phyloP scores from a whole-genome alignment of 2,329 filamentous ascomycete genomes.

The Aspergillus floridensis region DNA sequence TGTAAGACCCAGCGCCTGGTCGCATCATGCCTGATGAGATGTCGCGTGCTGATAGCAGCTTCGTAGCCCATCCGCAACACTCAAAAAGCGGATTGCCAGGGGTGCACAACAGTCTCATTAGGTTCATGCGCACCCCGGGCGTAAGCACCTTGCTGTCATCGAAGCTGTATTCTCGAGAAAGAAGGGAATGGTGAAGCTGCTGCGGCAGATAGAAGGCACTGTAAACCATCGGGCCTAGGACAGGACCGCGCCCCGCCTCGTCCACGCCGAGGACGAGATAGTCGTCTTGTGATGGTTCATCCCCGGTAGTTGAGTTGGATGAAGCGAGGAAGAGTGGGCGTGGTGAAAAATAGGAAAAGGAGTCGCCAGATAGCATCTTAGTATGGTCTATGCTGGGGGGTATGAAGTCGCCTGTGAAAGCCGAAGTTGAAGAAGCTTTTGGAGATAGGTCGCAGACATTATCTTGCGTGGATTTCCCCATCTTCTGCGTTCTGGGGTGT shows the following conservation, averaged over 20 bases:
- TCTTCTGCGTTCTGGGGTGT: conserved; percentile 17
- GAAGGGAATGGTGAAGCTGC: conserved; percentile 65
- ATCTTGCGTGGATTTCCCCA: conserved; percentile 34
- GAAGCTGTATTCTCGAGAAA: conserved; percentile 78
- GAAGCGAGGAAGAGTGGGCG: conserved; percentile 60
- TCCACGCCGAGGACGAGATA: conserved; percentile 73
- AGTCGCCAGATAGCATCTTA: conserved; percentile 61
- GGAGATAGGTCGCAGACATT: conserved; percentile 21
- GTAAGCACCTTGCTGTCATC: conserved; percentile 94
- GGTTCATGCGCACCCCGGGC: conserved; percentile 68
- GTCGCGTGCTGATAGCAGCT: conserved; percentile 76
- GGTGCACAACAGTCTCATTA: conserved; percentile 72
- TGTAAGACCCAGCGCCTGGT: conserved; percentile 60
- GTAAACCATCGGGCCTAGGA: conserved; percentile 75
- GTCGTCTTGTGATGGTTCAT: not conserved
- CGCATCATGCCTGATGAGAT: conserved; percentile 77
- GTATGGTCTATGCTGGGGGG: conserved; percentile 65
- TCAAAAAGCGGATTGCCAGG: conserved; percentile 55
- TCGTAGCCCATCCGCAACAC: conserved; percentile 79
- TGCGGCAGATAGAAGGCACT: conserved; percentile 68
- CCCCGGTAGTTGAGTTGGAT: not conserved
- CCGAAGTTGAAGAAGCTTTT: conserved; percentile 34
- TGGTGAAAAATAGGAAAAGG: conserved; percentile 70
- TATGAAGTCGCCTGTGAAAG: conserved; percentile 50
- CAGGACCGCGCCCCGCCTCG: conserved; percentile 88